Evolutionary conservation across 2,329 filamentous ascomycete genomes (phyloP).

Genomic region (Uncinocarpus reesii): DNA sequence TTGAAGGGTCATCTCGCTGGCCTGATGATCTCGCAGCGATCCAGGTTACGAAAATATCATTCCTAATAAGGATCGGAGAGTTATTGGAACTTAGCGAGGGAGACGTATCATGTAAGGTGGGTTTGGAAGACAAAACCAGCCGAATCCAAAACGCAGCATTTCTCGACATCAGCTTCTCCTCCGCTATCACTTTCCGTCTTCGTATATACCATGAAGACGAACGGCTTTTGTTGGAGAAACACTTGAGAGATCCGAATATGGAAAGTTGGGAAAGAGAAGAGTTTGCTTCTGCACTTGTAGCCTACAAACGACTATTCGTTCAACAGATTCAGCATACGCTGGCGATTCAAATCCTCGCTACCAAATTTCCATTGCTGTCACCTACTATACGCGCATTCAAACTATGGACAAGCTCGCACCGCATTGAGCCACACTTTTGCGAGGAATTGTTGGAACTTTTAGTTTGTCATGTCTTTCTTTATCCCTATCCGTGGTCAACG

Average conservation of each 20-base stretch:
- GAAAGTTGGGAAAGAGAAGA: conserved; percentile 58
- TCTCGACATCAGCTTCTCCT: conserved; percentile 67
- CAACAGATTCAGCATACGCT: conserved; percentile 71
- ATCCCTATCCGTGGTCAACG: conserved; percentile 66
- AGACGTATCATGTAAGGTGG: conserved; percentile 57
- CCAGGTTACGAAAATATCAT: conserved; percentile 86
- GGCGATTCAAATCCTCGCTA: conserved; percentile 68
- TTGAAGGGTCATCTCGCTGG: conserved; percentile 89
- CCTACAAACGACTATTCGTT: conserved; percentile 60
- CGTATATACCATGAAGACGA: conserved; percentile 86
- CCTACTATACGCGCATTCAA: conserved; percentile 76
- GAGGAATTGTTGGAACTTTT: conserved; percentile 80
- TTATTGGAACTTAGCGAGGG: conserved; percentile 56
- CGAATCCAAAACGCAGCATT: conserved; percentile 67
- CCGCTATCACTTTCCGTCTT: conserved; percentile 66
- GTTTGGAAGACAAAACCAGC: conserved; percentile 63
- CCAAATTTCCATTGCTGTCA: conserved; percentile 67
- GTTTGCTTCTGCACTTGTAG: conserved; percentile 57
- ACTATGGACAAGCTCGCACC: conserved; percentile 77
- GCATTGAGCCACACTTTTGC: conserved; percentile 63
- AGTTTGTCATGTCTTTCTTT: conserved; percentile 65
- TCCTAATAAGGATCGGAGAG: conserved; percentile 62
- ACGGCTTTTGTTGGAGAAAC: conserved; percentile 66
- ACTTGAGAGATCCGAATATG: conserved; percentile 61
- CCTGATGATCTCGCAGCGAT: conserved; percentile 85